Percentiles rank a stretch among this genome's conserved stretches.
phyloP scores from a whole-genome alignment of 2,329 filamentous ascomycete genomes.

The Ilyonectria mors-panacis region DNA sequence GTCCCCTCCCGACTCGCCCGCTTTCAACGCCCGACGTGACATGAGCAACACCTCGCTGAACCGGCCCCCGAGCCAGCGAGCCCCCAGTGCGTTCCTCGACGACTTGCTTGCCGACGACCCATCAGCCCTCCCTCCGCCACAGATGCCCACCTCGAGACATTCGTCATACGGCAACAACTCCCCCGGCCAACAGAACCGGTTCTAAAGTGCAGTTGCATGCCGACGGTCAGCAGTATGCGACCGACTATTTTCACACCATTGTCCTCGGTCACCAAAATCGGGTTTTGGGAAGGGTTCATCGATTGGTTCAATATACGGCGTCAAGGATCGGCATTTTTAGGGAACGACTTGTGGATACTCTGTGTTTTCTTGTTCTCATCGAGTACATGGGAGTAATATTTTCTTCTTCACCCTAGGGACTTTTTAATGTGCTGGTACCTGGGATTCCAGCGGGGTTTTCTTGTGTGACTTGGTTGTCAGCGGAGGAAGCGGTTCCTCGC shows the following conservation, averaged over 20 bases:
- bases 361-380: conserved; percentile 33
- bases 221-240: conserved; percentile 29
- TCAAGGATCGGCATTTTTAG: conserved; percentile 42
- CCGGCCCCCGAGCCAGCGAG: conserved; percentile 74
- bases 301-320: conserved; percentile 43
- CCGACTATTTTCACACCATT: conserved; percentile 28
- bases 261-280: conserved; percentile 33
- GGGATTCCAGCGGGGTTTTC: conserved; percentile 26
- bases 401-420: conserved; percentile 27
- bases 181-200: conserved; percentile 44
- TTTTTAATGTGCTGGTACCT: conserved; percentile 40
- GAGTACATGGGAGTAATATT: conserved; percentile 35
- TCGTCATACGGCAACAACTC: conserved; percentile 43
- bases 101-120: conserved; percentile 87
- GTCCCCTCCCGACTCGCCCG: conserved; percentile 77
- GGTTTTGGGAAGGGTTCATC: conserved; percentile 30
- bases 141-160: conserved; percentile 52
- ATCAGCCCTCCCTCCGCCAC: conserved; percentile 62
- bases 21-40: conserved; percentile 64
- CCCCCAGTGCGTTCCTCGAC: conserved; percentile 91
- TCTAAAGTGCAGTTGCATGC: conserved; percentile 36
- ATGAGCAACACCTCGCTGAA: conserved; percentile 75
- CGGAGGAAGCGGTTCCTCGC: conserved; percentile 4
- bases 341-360: conserved; percentile 38
- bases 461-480: conserved; percentile 29